These are phyloP conservation scores for Lasiodiplodia citricola DNA, from an alignment of 2,329 filamentous ascomycete genomes.

Conservation along the genomic window DNA sequence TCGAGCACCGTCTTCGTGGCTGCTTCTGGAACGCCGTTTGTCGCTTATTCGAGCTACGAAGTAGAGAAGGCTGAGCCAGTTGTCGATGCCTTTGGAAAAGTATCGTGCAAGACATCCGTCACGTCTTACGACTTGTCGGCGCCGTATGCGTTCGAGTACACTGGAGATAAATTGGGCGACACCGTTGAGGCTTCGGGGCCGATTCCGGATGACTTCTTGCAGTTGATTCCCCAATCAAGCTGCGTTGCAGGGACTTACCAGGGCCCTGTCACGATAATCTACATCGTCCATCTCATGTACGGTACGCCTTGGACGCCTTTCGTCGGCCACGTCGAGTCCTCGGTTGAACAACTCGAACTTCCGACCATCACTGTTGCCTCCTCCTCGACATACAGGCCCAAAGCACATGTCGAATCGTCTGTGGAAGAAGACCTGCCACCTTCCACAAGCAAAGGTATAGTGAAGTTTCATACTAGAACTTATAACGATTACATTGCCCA, in stretches of 20 bases:
- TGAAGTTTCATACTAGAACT: conserved; percentile 1
- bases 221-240: conserved; percentile 38
- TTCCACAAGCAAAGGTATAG: conserved; percentile 9
- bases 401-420: conserved; percentile 30
- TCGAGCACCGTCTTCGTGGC: conserved; percentile 33
- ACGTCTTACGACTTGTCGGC: conserved; percentile 41
- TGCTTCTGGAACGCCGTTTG: conserved; percentile 46
- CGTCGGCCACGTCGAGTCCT: conserved; percentile 34
- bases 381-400: conserved; percentile 28
- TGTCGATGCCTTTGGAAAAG: conserved; percentile 35
- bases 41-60: conserved; percentile 52
- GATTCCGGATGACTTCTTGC: conserved; percentile 45
- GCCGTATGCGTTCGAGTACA: conserved; percentile 46
- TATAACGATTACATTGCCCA: conserved; percentile 32
- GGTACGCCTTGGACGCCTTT: conserved; percentile 23
- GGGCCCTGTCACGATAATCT: conserved; percentile 49
- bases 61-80: conserved; percentile 41
- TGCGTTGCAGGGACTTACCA: conserved; percentile 44
- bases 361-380: conserved; percentile 27
- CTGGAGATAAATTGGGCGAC: conserved; percentile 38
- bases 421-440: not conserved
- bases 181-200: conserved; percentile 36
- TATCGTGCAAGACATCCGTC: conserved; percentile 40
- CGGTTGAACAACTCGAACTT: conserved; percentile 30
- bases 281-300: conserved; percentile 49